Evolutionary conservation across 1,139 yeast genomes (phyloP), one percentile per base, ranked within the genome.

Genomic region (Blastobotrys raffinosifermentans): DNA sequence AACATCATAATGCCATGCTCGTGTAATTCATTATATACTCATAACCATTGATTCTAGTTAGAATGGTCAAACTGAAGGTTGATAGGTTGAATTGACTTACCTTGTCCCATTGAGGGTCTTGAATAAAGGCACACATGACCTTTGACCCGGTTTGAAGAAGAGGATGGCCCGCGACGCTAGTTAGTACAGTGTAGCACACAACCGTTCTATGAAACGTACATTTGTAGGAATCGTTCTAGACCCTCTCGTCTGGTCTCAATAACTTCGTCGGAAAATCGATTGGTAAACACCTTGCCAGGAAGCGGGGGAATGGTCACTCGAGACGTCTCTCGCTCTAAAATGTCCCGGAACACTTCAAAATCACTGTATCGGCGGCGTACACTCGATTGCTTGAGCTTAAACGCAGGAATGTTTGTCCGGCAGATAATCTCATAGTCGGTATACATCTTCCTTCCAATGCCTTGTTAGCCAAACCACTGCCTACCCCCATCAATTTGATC

Each of bases 351-450:
- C 19, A 76, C 72, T 41, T 83, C 96, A 60, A 91, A 91, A 57
- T 91, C 98, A 32, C 89, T 78, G 64, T 86, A 91, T 38, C 98
- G 65, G 52, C 98, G 72, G 41, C 97, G 73, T 4, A 89, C 95
- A 29, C 72, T 64, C 32, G 87, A 77, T 35, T 64, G 66, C 44
- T 79, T 68, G 49, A 77, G 73, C 48, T 75, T 75, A 60, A 91
- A 91, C 4, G 93, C 80, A 1, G 98, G 98, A 41, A 91, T 79
- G 57, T 67, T 67, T 22, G 70, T 67, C 57, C 93, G 69, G 60
- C 96, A 87, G 22, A 84, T 71, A 23, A 91, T 78, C 60, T 87
- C 96, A 58, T 91, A 91, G 61, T 91, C 97, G 9, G 97, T 91
- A 60, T 70, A 91, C 70, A 79, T 73, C 31, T 77, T 74, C 31